A percentile compares a stretch with the other conserved stretches of the same genome.
Evolutionary conservation across 164 flowering plant genomes (phyloP).

Genomic region (Tetracentron sinense): DNA sequence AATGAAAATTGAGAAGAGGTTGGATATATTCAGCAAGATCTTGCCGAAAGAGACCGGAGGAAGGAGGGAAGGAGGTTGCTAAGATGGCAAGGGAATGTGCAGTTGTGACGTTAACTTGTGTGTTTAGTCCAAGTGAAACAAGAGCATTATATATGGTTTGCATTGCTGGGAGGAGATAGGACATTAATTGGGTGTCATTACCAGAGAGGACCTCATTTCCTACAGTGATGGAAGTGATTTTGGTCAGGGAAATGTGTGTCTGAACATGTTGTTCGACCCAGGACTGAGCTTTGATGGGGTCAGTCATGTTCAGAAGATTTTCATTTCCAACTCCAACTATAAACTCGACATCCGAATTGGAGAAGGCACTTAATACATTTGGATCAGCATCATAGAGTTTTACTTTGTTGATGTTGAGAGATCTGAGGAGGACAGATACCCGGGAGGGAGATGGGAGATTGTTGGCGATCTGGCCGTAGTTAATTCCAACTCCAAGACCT

Average conservation of each 20-base stretch:
- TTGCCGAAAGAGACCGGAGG: slow-evolving; percentile 56
- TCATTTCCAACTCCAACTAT: slow-evolving; percentile 51
- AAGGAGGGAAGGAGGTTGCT: slow-evolving; percentile 72
- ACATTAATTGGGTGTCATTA: slow-evolving; percentile 30
- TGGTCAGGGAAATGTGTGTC: slow-evolving; percentile 39
- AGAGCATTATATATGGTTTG: slow-evolving; percentile 52
- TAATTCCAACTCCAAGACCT: slow-evolving; percentile 33
- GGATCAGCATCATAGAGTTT: slow-evolving; percentile 27
- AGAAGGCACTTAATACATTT: slow-evolving; percentile 43
- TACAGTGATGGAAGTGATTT: slow-evolving; percentile 55
- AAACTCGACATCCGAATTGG: slow-evolving; percentile 49
- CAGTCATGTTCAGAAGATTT: slow-evolving; percentile 33
- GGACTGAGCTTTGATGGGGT: slow-evolving; percentile 32
- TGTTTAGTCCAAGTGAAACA: slow-evolving; percentile 41
- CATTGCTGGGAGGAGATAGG: slow-evolving; percentile 74
- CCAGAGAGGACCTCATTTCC: slow-evolving; percentile 70
- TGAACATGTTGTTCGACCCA: slow-evolving; percentile 49
- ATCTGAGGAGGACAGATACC: slow-evolving; percentile 29
- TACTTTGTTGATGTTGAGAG: slow-evolving; percentile 31
- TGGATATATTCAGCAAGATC: slow-evolving; percentile 52
- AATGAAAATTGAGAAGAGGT: slow-evolving; percentile 56
- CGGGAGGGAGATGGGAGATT: slow-evolving; percentile 39
- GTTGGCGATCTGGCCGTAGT: slow-evolving; percentile 42
- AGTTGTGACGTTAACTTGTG: slow-evolving; percentile 58
- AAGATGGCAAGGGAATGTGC: slow-evolving; percentile 70